Percentiles rank a stretch among this genome's conserved stretches.
Conservation (phyloP, 2,329 filamentous ascomycete genomes). For the Dothideomycetidae sp. region DNA sequence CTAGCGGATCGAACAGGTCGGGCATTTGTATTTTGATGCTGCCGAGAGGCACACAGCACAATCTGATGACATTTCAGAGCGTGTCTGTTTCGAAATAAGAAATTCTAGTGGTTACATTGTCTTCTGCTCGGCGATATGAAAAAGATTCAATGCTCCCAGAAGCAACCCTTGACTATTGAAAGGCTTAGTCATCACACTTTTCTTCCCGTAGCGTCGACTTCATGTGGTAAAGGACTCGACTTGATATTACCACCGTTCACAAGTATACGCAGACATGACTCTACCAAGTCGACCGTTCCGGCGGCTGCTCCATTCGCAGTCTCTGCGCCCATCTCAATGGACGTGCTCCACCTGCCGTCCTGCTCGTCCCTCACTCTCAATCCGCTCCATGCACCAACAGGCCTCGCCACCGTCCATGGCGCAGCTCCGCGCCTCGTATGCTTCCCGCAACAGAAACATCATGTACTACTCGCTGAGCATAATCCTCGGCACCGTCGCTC, state of each 20-base stretch:
- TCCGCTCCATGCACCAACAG: background rate
- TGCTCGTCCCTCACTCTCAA: background rate
- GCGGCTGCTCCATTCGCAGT: background rate
- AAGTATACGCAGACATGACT: too few species aligned
- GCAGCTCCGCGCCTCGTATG: slow-evolving; percentile 13
- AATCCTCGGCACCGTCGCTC: slow-evolving; percentile 63
- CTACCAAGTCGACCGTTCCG: background rate
- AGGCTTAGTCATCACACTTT: slow-evolving; percentile 9
- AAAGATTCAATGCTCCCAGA: too few species aligned
- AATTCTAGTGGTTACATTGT: background rate
- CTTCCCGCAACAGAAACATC: slow-evolving; percentile 27
- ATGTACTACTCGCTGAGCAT: slow-evolving; percentile 58
- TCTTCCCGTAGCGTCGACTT: slow-evolving; percentile 30
- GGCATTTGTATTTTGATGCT: slow-evolving; percentile 38
- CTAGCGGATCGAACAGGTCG: slow-evolving; percentile 34
- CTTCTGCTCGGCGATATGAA: background rate
- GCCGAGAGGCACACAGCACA: slow-evolving; percentile 32
- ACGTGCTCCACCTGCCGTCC: background rate
- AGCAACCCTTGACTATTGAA: too few species aligned
- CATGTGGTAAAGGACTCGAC: too few species aligned
- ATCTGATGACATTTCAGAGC: slow-evolving; percentile 20
- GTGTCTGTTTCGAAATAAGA: slow-evolving; percentile 5
- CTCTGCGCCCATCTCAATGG: background rate
- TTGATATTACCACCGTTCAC: too few species aligned
- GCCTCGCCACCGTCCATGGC: background rate